Evolutionary conservation across 2,329 filamentous ascomycete genomes (phyloP).

Genomic region (Colletotrichum horii): DNA sequence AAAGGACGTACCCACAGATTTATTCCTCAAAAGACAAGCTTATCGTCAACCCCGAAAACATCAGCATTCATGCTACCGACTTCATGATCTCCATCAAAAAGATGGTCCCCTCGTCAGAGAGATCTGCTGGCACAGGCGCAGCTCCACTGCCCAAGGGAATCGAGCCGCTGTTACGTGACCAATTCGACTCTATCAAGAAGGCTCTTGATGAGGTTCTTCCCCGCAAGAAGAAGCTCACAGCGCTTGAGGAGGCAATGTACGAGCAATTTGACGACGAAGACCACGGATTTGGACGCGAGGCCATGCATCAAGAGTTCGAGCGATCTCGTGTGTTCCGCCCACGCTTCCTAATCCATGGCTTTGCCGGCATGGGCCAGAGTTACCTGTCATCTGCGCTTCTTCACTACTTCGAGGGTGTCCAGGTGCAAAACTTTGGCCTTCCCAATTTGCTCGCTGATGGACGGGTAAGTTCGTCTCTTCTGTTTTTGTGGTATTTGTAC

Average conservation of each 20-base stretch:
- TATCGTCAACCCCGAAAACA: constrained; percentile 82
- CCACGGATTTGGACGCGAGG: constrained; percentile 84
- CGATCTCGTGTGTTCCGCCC: constrained; percentile 87
- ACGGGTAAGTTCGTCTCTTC: constrained; percentile 57
- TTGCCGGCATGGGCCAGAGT: constrained; percentile 88
- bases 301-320: constrained; percentile 79
- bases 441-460: constrained; percentile 86
- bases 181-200: constrained; percentile 72
- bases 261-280: constrained; percentile 85
- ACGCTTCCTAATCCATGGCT: constrained; percentile 81
- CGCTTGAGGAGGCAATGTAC: constrained; percentile 91
- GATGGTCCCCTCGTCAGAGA: constrained; percentile 92
- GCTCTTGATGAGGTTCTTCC: constrained; percentile 80
- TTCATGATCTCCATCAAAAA: constrained; percentile 98
- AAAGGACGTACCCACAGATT: constrained; percentile 94
- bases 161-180: constrained; percentile 78
- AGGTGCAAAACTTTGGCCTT: constrained; percentile 94
- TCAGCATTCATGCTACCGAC: constrained; percentile 88
- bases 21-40: constrained; percentile 91
- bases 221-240: constrained; percentile 83
- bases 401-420: constrained; percentile 90
- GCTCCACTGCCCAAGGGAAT: constrained; percentile 79
- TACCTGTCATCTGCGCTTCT: constrained; percentile 87
- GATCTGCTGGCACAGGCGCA: constrained; percentile 85
- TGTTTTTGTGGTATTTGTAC: not conserved